Percentiles rank a stretch among this genome's conserved stretches.
Evolutionary conservation across 1,139 yeast genomes (phyloP).

Genomic region (Geotrichum bryndzae): DNA sequence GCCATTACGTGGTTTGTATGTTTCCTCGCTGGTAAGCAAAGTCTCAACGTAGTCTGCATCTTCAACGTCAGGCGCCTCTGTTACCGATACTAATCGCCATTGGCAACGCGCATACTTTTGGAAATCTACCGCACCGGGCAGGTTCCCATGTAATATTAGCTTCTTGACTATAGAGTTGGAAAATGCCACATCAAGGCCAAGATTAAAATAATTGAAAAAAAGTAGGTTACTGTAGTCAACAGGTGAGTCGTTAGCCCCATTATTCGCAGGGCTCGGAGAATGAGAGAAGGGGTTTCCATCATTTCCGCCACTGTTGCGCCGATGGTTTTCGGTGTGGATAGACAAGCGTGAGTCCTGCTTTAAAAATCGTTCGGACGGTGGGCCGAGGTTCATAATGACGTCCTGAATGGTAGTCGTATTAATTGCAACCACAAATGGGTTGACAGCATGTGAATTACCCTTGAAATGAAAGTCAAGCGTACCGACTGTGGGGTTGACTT

Average conservation of each 20-base stretch:
- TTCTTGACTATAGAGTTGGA: conserved; percentile 29
- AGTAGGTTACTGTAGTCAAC: conserved; percentile 14
- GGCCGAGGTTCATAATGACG: conserved; percentile 31
- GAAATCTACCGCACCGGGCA: conserved; percentile 31
- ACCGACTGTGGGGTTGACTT: conserved; percentile 16
- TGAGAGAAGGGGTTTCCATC: conserved; percentile 15
- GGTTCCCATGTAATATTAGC: conserved; percentile 31
- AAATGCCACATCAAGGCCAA: conserved; percentile 33
- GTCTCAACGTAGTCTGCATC: conserved; percentile 1
- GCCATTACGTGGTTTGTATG: conserved; percentile 12
- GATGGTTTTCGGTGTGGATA: conserved; percentile 23
- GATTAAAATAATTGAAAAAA: conserved; percentile 31
- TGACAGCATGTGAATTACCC: conserved; percentile 20
- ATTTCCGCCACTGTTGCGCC: conserved; percentile 21
- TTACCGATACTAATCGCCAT: conserved; percentile 23
- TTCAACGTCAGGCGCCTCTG: background rate
- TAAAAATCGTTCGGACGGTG: conserved; percentile 32
- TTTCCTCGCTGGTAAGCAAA: conserved; percentile 21
- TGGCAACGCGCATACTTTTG: conserved; percentile 31
- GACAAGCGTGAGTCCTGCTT: conserved; percentile 30
- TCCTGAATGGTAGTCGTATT: conserved; percentile 29
- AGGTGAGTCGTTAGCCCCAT: background rate
- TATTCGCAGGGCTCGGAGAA: background rate
- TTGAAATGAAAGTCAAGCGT: conserved; percentile 19
- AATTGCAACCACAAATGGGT: conserved; percentile 17